Evolutionary conservation across 352 stramenopile genomes (phyloP).

Genomic region (Achlya hypogyna): DNA sequence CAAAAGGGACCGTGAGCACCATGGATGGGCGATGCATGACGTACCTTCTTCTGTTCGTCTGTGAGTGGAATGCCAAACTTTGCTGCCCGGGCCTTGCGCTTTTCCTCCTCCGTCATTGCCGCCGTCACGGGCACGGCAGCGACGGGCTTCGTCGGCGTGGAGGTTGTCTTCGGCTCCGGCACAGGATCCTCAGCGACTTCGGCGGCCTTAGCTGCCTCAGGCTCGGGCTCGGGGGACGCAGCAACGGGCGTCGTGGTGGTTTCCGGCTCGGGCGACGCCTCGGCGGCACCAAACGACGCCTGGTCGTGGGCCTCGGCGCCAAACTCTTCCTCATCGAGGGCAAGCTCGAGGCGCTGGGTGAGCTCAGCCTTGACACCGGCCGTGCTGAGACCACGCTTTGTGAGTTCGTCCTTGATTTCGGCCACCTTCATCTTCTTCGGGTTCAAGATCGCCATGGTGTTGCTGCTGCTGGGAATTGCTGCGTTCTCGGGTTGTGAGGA

Average conservation of each 20-base stretch:
- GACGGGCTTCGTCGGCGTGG: constrained; percentile 6
- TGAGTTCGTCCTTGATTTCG: constrained; percentile 75
- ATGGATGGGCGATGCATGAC: not conserved
- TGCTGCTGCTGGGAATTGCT: too few species aligned
- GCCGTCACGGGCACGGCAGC: constrained; percentile 8
- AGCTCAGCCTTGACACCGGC: constrained; percentile 85
- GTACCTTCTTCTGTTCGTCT: constrained; percentile 68
- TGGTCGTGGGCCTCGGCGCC: constrained; percentile 65
- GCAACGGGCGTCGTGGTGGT: constrained; percentile 8
- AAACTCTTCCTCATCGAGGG: constrained; percentile 83
- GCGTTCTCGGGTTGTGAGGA: too few species aligned
- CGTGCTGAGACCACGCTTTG: constrained; percentile 69
- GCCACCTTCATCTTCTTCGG: constrained; percentile 90
- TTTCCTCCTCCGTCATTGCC: constrained; percentile 57
- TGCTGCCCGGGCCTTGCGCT: constrained; percentile 60
- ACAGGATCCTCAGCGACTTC: not conserved
- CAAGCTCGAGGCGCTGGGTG: constrained; percentile 81
- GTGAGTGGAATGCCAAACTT: constrained; percentile 73
- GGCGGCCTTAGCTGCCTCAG: constrained; percentile 24
- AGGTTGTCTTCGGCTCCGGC: constrained; percentile 17
- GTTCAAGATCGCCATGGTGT: constrained; percentile 31
- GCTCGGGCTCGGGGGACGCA: constrained; percentile 31
- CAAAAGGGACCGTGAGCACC: not conserved
- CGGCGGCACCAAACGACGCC: constrained; percentile 38
- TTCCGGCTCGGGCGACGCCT: not conserved